Conservation (phyloP, 1,284 basidiomycete species). For the Ceratobasidium sp. region DNA sequence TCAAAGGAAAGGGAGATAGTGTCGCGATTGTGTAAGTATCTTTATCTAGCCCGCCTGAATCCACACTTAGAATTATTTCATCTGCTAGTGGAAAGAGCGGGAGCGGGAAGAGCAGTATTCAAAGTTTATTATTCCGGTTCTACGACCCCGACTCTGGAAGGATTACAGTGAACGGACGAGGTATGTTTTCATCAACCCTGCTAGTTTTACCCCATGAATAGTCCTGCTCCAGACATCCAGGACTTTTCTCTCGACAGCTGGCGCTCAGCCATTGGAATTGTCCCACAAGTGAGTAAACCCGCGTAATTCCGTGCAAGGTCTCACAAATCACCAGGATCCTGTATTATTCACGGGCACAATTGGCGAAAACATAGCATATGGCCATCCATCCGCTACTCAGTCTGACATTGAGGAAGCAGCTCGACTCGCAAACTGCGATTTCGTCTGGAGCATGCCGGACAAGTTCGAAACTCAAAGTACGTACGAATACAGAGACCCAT, state of each 20-base stretch:
- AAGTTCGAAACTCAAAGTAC: constrained; percentile 82
- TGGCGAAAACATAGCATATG: constrained; percentile 94
- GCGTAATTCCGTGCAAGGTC: not conserved
- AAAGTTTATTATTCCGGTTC: constrained; percentile 89
- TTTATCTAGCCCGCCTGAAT: not conserved
- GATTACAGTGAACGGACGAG: constrained; percentile 88
- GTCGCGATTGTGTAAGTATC: constrained; percentile 88
- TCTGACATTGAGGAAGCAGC: constrained; percentile 91
- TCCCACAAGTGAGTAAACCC: constrained; percentile 71
- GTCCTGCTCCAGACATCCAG: constrained; percentile 74
- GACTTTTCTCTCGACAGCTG: constrained; percentile 86
- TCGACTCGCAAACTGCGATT: constrained; percentile 93
- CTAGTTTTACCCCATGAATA: not conserved
- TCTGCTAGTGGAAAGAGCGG: constrained; percentile 69
- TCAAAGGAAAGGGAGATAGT: constrained; percentile 81
- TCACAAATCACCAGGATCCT: constrained; percentile 68
- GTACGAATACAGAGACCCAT: constrained; percentile 49
- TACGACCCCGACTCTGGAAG: constrained; percentile 90
- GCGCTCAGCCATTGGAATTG: constrained; percentile 88
- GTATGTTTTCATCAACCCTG: constrained; percentile 59
- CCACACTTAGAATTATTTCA: no score
- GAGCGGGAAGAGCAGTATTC: constrained; percentile 92
- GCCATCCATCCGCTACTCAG: constrained; percentile 77
- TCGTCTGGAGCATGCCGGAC: constrained; percentile 91
- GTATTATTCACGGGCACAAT: constrained; percentile 89